Conservation (phyloP, 768 basidiomycete species). For the Mycena venus region DNA sequence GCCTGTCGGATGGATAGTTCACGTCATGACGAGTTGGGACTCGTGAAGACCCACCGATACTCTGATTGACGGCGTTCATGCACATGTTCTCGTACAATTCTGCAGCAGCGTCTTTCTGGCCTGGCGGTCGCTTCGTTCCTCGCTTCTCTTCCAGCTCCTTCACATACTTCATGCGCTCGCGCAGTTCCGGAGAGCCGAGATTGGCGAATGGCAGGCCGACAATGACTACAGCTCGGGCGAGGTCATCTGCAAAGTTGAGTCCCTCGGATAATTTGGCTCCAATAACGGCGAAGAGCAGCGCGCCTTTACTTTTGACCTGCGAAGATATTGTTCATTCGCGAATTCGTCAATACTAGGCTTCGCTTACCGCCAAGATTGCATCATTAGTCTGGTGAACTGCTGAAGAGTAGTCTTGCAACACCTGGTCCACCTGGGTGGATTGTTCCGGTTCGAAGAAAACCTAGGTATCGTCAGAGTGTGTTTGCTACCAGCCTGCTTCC, state of each 20-base stretch:
- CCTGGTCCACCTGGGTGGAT: constrained; percentile 76
- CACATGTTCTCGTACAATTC: constrained; percentile 94
- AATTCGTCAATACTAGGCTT: neutral
- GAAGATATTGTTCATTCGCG: constrained; percentile 8
- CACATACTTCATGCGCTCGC: constrained; percentile 93
- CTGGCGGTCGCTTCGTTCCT: constrained; percentile 47
- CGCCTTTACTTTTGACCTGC: constrained; percentile 65
- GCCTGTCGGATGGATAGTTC: constrained; percentile 58
- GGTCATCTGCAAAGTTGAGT: constrained; percentile 79
- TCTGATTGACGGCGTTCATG: constrained; percentile 97
- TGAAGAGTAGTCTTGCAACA: constrained; percentile 79
- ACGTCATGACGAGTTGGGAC: neutral
- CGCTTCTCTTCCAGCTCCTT: constrained; percentile 67
- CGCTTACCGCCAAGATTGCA: neutral
- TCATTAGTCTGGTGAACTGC: constrained; percentile 50
- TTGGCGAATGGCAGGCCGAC: constrained; percentile 96
- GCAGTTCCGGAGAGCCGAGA: constrained; percentile 89
- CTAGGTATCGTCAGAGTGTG: constrained; percentile 52
- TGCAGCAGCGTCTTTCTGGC: constrained; percentile 75
- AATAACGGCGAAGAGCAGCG: constrained; percentile 92
- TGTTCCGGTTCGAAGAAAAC: constrained; percentile 92
- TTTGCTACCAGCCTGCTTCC: neutral
- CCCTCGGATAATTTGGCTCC: constrained; percentile 99
- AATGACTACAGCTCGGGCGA: constrained; percentile 88
- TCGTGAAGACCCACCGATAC: constrained; percentile 76